Percentiles rank a stretch among this genome's conserved stretches.
phyloP scores from a whole-genome alignment of 2,329 filamentous ascomycete species.

The Helotiales sp. region DNA sequence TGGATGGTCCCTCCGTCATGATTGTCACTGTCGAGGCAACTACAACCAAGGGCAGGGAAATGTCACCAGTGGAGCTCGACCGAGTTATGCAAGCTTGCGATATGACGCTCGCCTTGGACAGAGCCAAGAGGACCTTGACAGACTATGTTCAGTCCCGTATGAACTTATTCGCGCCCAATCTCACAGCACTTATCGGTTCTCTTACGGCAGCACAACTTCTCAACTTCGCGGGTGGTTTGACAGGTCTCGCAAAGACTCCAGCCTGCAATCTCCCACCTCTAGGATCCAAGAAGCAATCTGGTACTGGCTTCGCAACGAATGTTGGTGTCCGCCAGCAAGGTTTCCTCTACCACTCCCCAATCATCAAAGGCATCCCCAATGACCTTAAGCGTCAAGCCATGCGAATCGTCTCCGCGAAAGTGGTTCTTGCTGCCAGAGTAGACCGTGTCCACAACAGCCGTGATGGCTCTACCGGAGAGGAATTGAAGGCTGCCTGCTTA shows the following conservation, averaged over 20 bases:
- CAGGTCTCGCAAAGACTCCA: slow-evolving; percentile 87
- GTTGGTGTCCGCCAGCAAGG: slow-evolving; percentile 90
- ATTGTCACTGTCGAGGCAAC: slow-evolving; percentile 94
- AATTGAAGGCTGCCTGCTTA: slow-evolving; percentile 80
- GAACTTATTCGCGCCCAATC: slow-evolving; percentile 92
- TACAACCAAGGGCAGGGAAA: slow-evolving; percentile 79
- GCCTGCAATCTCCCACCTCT: slow-evolving; percentile 91
- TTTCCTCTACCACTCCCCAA: slow-evolving; percentile 88
- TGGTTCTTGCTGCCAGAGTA: slow-evolving; percentile 89
- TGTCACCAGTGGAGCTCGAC: slow-evolving; percentile 76
- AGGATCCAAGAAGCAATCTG: slow-evolving; percentile 85
- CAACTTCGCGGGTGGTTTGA: slow-evolving; percentile 88
- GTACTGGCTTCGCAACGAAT: slow-evolving; percentile 86
- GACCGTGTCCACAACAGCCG: slow-evolving; percentile 83
- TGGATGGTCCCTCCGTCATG: slow-evolving; percentile 92
- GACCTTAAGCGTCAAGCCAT: slow-evolving; percentile 93
- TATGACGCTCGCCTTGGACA: slow-evolving; percentile 86
- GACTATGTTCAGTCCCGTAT: slow-evolving; percentile 97
- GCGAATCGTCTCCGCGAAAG: slow-evolving; percentile 91
- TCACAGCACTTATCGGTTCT: slow-evolving; percentile 88
- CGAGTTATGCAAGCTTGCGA: slow-evolving; percentile 79
- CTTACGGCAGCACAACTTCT: slow-evolving; percentile 95
- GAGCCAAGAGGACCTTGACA: slow-evolving; percentile 83
- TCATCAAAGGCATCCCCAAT: slow-evolving; percentile 82
- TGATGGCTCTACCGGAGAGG: slow-evolving; percentile 82